A percentile compares a stretch with the other conserved stretches of the same genome.
phyloP scores from a whole-genome alignment of 208 protist genomes.

The Wallacemonas sp. region DNA sequence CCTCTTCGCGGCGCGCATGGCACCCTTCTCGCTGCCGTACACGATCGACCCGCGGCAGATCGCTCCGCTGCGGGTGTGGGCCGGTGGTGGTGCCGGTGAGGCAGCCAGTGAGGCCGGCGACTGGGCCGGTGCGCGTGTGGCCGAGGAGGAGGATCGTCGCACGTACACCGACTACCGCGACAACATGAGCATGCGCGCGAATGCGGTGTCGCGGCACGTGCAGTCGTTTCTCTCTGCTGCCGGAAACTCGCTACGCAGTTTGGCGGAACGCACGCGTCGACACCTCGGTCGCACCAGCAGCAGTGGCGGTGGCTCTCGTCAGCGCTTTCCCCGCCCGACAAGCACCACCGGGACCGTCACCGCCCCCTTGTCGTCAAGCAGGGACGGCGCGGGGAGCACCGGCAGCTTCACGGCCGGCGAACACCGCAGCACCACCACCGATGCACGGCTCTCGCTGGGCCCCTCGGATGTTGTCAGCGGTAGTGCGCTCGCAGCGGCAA shows the following conservation, averaged over 20 bases:
- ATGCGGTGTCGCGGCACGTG: slow-evolving; percentile 31
- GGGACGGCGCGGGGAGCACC: background rate
- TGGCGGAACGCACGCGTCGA: slow-evolving; percentile 20
- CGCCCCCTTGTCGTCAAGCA: too few species aligned
- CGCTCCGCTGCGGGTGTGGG: slow-evolving; percentile 6
- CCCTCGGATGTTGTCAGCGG: background rate
- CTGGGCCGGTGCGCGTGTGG: slow-evolving; percentile 14
- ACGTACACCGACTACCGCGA: slow-evolving; percentile 53
- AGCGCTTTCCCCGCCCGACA: background rate
- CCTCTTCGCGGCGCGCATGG: slow-evolving; percentile 61
- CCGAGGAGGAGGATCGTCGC: slow-evolving; percentile 16
- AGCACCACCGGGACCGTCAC: too few species aligned
- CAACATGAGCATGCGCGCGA: slow-evolving; percentile 22
- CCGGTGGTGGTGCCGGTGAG: slow-evolving; percentile 22
- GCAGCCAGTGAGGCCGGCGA: slow-evolving; percentile 22
- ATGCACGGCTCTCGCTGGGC: background rate
- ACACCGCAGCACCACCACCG: background rate
- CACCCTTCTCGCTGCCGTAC: slow-evolving; percentile 76
- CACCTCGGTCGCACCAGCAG: slow-evolving; percentile 16
- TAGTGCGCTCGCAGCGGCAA: background rate
- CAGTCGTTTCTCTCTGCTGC: slow-evolving; percentile 30
- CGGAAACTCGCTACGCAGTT: slow-evolving; percentile 31
- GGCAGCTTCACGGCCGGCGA: background rate
- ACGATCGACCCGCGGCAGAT: slow-evolving; percentile 50
- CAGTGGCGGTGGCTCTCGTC: slow-evolving; percentile 15